These are phyloP conservation scores for Camillea tinctor DNA, from an alignment of 2,329 filamentous ascomycete genomes.

Conservation along the genomic window DNA sequence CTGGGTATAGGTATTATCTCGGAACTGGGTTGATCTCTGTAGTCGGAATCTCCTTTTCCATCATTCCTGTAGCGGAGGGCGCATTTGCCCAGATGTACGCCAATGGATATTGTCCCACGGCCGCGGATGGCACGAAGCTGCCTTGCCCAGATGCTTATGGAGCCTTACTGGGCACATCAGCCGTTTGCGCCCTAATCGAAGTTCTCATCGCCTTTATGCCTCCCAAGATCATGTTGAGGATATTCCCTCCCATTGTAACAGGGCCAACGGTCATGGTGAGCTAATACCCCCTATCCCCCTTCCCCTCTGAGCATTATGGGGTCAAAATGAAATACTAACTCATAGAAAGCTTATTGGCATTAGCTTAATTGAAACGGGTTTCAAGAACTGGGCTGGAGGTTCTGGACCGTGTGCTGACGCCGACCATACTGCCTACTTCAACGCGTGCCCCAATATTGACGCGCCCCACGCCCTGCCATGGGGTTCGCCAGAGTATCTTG, in stretches of 20 bases:
- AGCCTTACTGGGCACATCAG: constrained; percentile 68
- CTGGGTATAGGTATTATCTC: constrained; percentile 60
- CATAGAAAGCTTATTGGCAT: constrained; percentile 65
- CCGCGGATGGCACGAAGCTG: constrained; percentile 61
- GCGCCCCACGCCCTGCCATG: constrained; percentile 73
- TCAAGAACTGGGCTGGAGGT: constrained; percentile 77
- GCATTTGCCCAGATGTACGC: constrained; percentile 76
- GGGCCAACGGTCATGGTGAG: constrained; percentile 62
- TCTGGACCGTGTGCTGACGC: constrained; percentile 57
- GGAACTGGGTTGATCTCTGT: constrained; percentile 80
- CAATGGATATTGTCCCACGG: constrained; percentile 64
- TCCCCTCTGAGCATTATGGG: not conserved
- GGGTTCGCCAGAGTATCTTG: constrained; percentile 77
- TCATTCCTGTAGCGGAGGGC: constrained; percentile 71
- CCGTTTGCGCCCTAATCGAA: constrained; percentile 66
- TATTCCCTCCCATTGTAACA: constrained; percentile 79
- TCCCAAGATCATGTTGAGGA: constrained; percentile 63
- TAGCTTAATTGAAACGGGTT: constrained; percentile 67
- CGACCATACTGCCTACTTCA: constrained; percentile 53
- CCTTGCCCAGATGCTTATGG: constrained; percentile 78
- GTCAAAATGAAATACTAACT: constrained; percentile 26
- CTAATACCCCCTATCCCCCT: not conserved
- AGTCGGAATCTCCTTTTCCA: constrained; percentile 74
- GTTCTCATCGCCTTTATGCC: constrained; percentile 73
- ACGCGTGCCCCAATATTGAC: constrained; percentile 62